These are phyloP conservation scores for Mycena leptocephala DNA, from an alignment of 768 basidiomycete species.

Conservation along the genomic window DNA sequence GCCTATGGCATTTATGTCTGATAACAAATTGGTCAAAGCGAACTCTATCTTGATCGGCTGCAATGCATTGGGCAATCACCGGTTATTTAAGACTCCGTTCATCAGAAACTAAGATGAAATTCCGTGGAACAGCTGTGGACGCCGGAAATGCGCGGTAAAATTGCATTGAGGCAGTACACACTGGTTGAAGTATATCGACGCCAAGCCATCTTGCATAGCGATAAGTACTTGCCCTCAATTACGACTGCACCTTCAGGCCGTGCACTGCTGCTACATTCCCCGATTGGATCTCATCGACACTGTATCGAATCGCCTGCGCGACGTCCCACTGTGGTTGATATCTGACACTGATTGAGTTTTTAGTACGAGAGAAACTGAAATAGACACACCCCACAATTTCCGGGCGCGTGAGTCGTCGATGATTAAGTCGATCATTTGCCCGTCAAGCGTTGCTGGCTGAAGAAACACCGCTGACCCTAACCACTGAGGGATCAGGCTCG, in stretches of 20 bases:
- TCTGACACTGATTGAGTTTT: slow-evolving; percentile 23
- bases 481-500: slow-evolving; percentile 47
- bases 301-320: slow-evolving; percentile 49
- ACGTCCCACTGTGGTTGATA: slow-evolving; percentile 51
- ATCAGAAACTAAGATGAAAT: too few species aligned
- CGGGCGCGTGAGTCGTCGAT: slow-evolving; percentile 55
- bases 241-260: slow-evolving; percentile 35
- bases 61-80: too few species aligned
- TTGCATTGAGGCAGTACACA: too few species aligned
- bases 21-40: too few species aligned
- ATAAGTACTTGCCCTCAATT: neutral
- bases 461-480: slow-evolving; percentile 49
- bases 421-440: slow-evolving; percentile 46
- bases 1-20: too few species aligned
- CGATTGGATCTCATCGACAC: slow-evolving; percentile 51
- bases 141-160: too few species aligned
- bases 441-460: slow-evolving; percentile 49
- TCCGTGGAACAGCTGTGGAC: too few species aligned
- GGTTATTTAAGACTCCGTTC: too few species aligned
- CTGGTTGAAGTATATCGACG: too few species aligned
- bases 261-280: slow-evolving; percentile 41
- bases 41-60: too few species aligned
- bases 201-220: too few species aligned
- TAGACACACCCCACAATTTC: slow-evolving; percentile 47
- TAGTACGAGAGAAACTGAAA: neutral